Evolutionary conservation across 2,329 filamentous ascomycete species (phyloP).

Genomic region (Diaporthe citrichinensis): DNA sequence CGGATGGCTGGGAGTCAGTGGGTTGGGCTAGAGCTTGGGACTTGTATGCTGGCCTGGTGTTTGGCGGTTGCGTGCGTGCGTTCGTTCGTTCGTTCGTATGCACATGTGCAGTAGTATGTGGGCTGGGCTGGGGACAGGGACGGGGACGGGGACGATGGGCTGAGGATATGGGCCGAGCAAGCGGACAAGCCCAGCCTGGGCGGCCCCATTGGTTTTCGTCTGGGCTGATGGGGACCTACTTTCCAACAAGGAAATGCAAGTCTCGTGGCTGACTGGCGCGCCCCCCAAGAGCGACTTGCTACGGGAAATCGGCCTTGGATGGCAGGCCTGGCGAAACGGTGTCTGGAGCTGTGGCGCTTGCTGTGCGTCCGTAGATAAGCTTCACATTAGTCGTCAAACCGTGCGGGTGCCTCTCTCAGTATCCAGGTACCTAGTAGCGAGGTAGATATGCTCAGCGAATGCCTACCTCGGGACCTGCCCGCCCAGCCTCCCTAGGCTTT

Average conservation of each 20-base stretch:
- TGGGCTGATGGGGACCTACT: not conserved
- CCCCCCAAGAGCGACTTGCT: not conserved
- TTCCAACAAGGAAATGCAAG: not conserved
- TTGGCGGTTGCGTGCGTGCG: conserved; percentile 12
- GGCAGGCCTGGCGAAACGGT: conserved; percentile 14
- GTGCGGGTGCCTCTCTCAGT: not conserved
- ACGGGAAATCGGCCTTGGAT: not conserved
- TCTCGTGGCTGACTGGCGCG: not conserved
- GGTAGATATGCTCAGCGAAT: not conserved
- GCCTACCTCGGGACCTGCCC: not conserved
- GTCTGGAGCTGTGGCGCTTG: not conserved
- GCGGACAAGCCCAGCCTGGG: conserved; percentile 8
- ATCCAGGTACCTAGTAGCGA: not conserved
- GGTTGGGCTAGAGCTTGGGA: not conserved
- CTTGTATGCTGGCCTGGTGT: not conserved
- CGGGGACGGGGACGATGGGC: conserved; percentile 14
- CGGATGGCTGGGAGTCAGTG: conserved; percentile 15
- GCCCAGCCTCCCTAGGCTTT: not conserved
- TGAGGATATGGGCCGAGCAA: conserved; percentile 18
- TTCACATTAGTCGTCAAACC: not conserved
- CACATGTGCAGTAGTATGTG: not conserved
- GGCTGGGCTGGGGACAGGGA: not conserved
- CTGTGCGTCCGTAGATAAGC: not conserved
- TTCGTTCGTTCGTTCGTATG: conserved; percentile 6
- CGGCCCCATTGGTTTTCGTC: conserved; percentile 13